Conservation (phyloP, 305 asterid genomes). For the Fraxinus velutina region DNA sequence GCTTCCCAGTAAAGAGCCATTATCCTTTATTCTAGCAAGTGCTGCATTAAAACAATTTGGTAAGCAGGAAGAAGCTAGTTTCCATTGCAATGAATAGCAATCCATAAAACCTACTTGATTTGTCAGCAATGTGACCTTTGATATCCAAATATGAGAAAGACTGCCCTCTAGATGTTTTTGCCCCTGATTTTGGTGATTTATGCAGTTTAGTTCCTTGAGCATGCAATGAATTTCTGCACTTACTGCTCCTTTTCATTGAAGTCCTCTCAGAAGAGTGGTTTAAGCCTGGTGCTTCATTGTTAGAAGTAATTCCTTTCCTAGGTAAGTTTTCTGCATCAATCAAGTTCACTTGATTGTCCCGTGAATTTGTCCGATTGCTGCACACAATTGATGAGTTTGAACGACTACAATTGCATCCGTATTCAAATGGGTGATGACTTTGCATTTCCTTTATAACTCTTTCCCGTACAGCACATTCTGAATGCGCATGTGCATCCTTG, state of each 20-base stretch:
- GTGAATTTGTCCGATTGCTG: slow-evolving; percentile 23
- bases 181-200: slow-evolving; percentile 41
- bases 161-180: slow-evolving; percentile 45
- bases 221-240: slow-evolving; percentile 33
- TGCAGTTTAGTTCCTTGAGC: slow-evolving; percentile 41
- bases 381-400: slow-evolving; percentile 30
- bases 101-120: slow-evolving; percentile 41
- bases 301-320: slow-evolving; percentile 28
- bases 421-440: slow-evolving; percentile 20
- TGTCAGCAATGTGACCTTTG: slow-evolving; percentile 34
- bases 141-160: slow-evolving; percentile 34
- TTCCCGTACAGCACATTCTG: slow-evolving; percentile 30
- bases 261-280: slow-evolving; percentile 39
- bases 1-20: slow-evolving; percentile 42
- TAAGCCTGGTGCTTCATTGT: slow-evolving; percentile 32
- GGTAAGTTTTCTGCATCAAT: slow-evolving; percentile 34
- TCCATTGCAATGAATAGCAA: background rate
- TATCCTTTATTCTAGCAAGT: slow-evolving; percentile 38
- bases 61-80: slow-evolving; percentile 26
- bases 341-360: slow-evolving; percentile 28
- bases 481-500: slow-evolving; percentile 26
- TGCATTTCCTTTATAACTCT: slow-evolving; percentile 27
- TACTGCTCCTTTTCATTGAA: slow-evolving; percentile 38
- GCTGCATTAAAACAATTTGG: slow-evolving; percentile 43
- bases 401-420: slow-evolving; percentile 24